Evolutionary conservation across 352 stramenopile species (phyloP).

Genomic region (Globisporangium mamillatum): DNA sequence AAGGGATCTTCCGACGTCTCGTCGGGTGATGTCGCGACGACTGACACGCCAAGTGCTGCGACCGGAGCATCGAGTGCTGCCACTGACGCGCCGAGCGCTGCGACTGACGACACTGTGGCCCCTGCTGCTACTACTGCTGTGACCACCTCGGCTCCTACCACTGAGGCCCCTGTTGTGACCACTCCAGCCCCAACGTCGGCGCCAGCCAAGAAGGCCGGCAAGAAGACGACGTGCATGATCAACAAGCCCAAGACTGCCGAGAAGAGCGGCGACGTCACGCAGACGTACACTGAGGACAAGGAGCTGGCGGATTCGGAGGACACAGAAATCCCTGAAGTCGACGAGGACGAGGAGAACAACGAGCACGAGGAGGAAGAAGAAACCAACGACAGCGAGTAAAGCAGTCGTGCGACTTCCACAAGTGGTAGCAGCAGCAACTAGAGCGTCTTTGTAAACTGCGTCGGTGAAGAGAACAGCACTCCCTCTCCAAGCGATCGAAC

Average conservation of each 20-base stretch:
- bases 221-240: constrained; percentile 13
- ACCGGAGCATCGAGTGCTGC: background rate
- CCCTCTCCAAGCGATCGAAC: background rate
- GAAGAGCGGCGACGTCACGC: constrained; percentile 6
- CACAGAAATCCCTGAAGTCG: background rate
- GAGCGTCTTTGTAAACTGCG: constrained; percentile 9
- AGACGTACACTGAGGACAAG: constrained; percentile 8
- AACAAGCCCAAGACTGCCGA: constrained; percentile 9
- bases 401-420: background rate
- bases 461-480: background rate
- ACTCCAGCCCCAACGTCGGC: background rate
- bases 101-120: background rate
- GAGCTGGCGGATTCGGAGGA: constrained; percentile 4
- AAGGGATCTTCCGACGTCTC: background rate
- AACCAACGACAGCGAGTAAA: constrained; percentile 8
- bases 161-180: constrained; percentile 10
- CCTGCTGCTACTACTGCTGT: constrained; percentile 13
- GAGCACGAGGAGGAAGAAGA: constrained; percentile 9
- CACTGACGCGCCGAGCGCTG: background rate
- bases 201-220: constrained; percentile 7
- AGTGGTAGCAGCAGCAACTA: background rate
- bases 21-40: background rate
- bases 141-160: constrained; percentile 7
- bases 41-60: background rate
- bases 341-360: background rate